Base-by-base conservation (phyloP, 1,284 basidiomycete species). In the Rhodotorula sp. region DNA sequence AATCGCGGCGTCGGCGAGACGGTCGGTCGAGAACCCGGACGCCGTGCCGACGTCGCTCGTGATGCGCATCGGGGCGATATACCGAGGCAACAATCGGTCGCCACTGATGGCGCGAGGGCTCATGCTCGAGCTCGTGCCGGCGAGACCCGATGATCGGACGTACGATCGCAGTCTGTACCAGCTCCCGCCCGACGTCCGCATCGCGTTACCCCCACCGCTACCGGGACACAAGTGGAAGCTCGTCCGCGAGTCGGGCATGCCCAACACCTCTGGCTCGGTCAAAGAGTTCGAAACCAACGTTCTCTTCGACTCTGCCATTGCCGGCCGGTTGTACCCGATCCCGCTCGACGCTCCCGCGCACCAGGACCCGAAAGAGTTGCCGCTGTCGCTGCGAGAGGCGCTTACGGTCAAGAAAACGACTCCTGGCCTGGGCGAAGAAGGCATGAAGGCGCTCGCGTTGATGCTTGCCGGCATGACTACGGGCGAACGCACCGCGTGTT, bases 41-140 rank as follows among this genome's bases (percentile, higher is more conserved):
- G 42, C 51, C 4, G 48, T 68, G 18, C 56, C 58, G 3, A 65
- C 55, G 1, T 66, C 71, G n/a, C 74, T 71, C 69, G 57, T 71
- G n/a, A 60, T 75, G 44, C 66, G 64, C 49, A 24, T 73, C 18
- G 17, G 46, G 2, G 10, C 55, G 26, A 48, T 75, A 42, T 64
- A 67, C 57, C 60, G 69, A 22, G 71, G 67, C 26, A 60, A 57
- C 2, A 18, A 7, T 2, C 62, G 60, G 42, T 62, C 59, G 2
- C 68, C 68, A 2, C 63, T 73, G 24, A 44, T 73, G 53, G 74
- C 61, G 0, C 64, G 69, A 6, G 74, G 74, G 0, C 45, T 51
- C 62, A 18, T 75, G 26, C 71, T 68, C 60, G 74, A 75, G 64
- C 62, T 65, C 37, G 69, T 67, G 48, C 44, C 49, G n/a, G 22